These are phyloP conservation scores for Maudiozyma humilis DNA, from an alignment of 1,139 yeast species.

Conservation along the genomic window DNA sequence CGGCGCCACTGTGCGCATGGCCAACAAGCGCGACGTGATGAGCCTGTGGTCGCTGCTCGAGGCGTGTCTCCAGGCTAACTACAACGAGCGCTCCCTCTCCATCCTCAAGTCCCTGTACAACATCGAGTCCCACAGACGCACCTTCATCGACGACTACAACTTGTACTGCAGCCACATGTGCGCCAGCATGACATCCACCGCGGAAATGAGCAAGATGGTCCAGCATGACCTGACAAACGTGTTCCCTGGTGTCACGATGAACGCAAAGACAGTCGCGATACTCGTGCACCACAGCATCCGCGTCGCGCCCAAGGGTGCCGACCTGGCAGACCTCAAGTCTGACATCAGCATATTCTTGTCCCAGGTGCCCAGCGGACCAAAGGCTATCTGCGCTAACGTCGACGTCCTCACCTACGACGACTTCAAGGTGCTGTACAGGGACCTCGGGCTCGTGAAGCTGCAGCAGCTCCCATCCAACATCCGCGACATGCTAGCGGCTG, in stretches of 20 bases:
- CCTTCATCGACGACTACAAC: slow-evolving; percentile 38
- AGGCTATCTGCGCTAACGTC: slow-evolving; percentile 49
- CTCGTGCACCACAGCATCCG: slow-evolving; percentile 36
- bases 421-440: slow-evolving; percentile 32
- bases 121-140: slow-evolving; percentile 31
- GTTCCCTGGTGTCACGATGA: slow-evolving; percentile 33
- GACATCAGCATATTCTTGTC: slow-evolving; percentile 19
- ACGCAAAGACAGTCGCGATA: slow-evolving; percentile 40
- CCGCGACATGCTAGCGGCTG: slow-evolving; percentile 32
- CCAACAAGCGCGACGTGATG: slow-evolving; percentile 46
- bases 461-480: slow-evolving; percentile 24
- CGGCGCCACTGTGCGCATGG: slow-evolving; percentile 29
- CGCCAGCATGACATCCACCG: slow-evolving; percentile 35
- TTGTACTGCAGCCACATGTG: slow-evolving; percentile 34
- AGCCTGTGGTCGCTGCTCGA: slow-evolving; percentile 64
- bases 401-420: slow-evolving; percentile 67
- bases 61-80: slow-evolving; percentile 64
- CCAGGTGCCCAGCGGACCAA: slow-evolving; percentile 21
- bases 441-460: slow-evolving; percentile 13
- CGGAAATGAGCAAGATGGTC: slow-evolving; percentile 15
- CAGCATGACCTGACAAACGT: slow-evolving; percentile 29
- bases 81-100: slow-evolving; percentile 63
- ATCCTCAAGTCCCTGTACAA: slow-evolving; percentile 52
- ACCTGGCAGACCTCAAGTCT: slow-evolving; percentile 5
- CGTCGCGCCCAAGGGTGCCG: slow-evolving; percentile 2